Conservation (phyloP, 2,329 filamentous ascomycete species). For the Chaetomiaceae sp. region DNA sequence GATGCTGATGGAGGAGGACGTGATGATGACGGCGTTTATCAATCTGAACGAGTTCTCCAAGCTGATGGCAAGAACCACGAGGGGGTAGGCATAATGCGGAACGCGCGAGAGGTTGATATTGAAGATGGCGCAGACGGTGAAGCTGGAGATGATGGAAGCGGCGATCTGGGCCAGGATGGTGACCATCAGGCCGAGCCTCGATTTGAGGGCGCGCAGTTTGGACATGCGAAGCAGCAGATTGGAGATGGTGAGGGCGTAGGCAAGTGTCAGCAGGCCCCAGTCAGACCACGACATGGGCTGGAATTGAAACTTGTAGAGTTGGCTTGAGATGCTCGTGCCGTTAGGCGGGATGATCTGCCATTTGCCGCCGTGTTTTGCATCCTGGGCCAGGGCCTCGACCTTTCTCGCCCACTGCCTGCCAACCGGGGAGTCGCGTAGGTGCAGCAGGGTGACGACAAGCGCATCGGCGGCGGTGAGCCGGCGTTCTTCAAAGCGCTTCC, state of each 20-base stretch:
- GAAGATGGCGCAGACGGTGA: constrained; percentile 71
- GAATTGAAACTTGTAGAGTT: constrained; percentile 74
- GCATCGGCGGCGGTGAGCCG: constrained; percentile 68
- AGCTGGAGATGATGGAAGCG: constrained; percentile 71
- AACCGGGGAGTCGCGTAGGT: constrained; percentile 59
- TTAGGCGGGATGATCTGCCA: constrained; percentile 64
- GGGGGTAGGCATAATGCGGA: constrained; percentile 67
- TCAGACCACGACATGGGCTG: constrained; percentile 66
- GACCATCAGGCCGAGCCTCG: constrained; percentile 64
- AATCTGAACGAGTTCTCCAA: constrained; percentile 74
- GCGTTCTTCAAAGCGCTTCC: constrained; percentile 68
- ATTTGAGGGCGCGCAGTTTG: constrained; percentile 70
- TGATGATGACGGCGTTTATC: constrained; percentile 72
- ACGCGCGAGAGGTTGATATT: constrained; percentile 72
- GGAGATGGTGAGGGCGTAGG: constrained; percentile 57
- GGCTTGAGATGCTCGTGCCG: constrained; percentile 49
- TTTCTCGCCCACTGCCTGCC: constrained; percentile 61
- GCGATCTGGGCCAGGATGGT: constrained; percentile 66
- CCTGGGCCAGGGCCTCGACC: constrained; percentile 50
- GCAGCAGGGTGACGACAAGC: constrained; percentile 71
- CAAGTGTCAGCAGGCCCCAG: constrained; percentile 56
- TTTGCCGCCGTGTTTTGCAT: constrained; percentile 42
- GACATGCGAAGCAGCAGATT: constrained; percentile 66
- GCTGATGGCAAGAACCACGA: constrained; percentile 72
- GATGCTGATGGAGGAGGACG: constrained; percentile 62